These are phyloP conservation scores for Medicago lupulina DNA, from an alignment of 306 rosid genomes.

Conservation along the genomic window DNA sequence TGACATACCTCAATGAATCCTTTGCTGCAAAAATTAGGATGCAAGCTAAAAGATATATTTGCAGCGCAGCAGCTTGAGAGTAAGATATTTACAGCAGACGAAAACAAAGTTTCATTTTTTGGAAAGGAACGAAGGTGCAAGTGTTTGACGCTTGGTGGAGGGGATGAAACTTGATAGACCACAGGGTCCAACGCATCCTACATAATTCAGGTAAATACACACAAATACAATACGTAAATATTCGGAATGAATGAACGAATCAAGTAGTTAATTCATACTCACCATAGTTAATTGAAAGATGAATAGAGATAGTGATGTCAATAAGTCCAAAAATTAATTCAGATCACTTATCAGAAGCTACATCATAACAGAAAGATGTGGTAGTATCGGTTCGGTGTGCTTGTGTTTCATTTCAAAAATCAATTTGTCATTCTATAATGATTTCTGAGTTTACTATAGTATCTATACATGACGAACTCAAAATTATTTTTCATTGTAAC, in stretches of 20 bases:
- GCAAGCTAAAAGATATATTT: conserved; percentile 2
- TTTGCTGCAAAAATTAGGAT: not conserved
- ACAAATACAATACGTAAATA: not conserved
- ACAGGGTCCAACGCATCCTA: conserved; percentile 2
- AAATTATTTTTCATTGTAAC: too few species aligned
- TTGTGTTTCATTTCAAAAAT: too few species aligned
- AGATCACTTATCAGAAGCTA: too few species aligned
- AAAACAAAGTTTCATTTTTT: not conserved
- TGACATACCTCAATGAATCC: conserved; percentile 45
- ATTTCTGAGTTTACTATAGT: too few species aligned
- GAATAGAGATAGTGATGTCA: not conserved
- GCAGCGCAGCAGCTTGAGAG: conserved; percentile 34
- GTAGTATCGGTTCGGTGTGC: too few species aligned
- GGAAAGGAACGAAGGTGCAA: not conserved
- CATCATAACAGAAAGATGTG: too few species aligned
- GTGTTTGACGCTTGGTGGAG: conserved; percentile 37
- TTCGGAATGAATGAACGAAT: too few species aligned
- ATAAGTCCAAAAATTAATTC: too few species aligned
- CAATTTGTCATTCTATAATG: too few species aligned
- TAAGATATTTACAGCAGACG: conserved; percentile 16
- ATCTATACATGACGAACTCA: too few species aligned
- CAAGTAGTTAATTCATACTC: not conserved
- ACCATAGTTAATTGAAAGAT: not conserved
- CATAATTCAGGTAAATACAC: conserved; percentile 1
- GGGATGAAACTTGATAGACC: not conserved